A percentile compares a stretch with the other conserved stretches of the same genome.
Evolutionary conservation across 257 asterid genomes (phyloP).

Genomic region (Leptodermis oblonga): DNA sequence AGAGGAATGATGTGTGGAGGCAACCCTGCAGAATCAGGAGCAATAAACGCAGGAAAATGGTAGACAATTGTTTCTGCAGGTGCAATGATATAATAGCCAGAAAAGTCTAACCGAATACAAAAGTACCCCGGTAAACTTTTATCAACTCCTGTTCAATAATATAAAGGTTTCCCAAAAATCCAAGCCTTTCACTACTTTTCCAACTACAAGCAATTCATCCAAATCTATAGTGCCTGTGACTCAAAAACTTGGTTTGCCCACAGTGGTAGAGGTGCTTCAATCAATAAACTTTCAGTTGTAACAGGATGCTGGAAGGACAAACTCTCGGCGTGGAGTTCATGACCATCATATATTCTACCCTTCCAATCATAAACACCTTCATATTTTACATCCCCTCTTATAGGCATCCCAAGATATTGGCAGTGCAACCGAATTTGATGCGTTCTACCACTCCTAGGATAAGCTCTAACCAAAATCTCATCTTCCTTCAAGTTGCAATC

Average conservation of each 20-base stretch:
- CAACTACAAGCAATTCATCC: conserved; percentile 3
- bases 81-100: no score
- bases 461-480: conserved; percentile 67
- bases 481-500: conserved; percentile 41
- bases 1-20: neutral
- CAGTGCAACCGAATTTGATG: conserved; percentile 95
- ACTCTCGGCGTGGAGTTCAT: conserved; percentile 91
- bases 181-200: neutral
- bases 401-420: conserved; percentile 84
- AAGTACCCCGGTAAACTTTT: neutral
- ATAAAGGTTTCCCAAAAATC: neutral
- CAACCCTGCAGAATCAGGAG: neutral
- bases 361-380: conserved; percentile 88
- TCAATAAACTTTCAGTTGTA: conserved; percentile 46
- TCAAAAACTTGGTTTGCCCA: conserved; percentile 52
- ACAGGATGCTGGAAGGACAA: conserved; percentile 82
- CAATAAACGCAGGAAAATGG: no score
- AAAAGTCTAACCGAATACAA: no score
- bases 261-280: conserved; percentile 70
- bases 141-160: neutral
- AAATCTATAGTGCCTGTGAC: conserved; percentile 17
- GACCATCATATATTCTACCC: conserved; percentile 54
- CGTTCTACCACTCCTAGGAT: conserved; percentile 84
- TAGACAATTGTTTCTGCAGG: no score
- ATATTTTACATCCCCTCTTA: conserved; percentile 84